Conservation (phyloP, 768 basidiomycete genomes). For the Boletellus ananiceps region DNA sequence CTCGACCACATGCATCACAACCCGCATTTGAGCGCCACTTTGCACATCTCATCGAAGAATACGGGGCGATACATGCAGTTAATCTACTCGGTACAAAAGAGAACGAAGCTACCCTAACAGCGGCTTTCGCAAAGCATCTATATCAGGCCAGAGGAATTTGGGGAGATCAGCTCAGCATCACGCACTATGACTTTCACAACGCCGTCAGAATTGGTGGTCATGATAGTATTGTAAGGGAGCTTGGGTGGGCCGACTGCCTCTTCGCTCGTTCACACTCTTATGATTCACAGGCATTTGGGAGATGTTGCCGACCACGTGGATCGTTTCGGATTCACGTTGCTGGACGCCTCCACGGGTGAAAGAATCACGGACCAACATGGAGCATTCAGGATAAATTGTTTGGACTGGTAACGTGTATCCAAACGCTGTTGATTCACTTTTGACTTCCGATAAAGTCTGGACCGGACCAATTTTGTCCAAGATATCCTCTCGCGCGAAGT, state of each 20-base stretch:
- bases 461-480: constrained; percentile 96
- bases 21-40: constrained; percentile 97
- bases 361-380: constrained; percentile 87
- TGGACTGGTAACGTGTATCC: constrained; percentile 72
- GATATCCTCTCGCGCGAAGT: constrained; percentile 85
- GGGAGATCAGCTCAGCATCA: constrained; percentile 69
- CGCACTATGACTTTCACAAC: constrained; percentile 93
- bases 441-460: constrained; percentile 53
- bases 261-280: constrained; percentile 5
- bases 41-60: constrained; percentile 78
- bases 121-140: constrained; percentile 80
- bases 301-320: constrained; percentile 62
- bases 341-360: constrained; percentile 59
- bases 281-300: constrained; percentile 50
- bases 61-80: constrained; percentile 79
- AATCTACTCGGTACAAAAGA: constrained; percentile 92
- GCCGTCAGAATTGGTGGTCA: constrained; percentile 78
- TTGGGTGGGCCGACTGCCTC: constrained; percentile 43
- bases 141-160: constrained; percentile 56
- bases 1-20: constrained; percentile 91
- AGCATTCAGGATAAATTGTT: constrained; percentile 89
- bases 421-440: neutral
- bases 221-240: constrained; percentile 74
- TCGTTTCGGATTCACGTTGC: constrained; percentile 82
- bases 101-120: constrained; percentile 81